Evolutionary conservation across 129 eudicot genomes (phyloP).

Genomic region (Artemisia argyi): DNA sequence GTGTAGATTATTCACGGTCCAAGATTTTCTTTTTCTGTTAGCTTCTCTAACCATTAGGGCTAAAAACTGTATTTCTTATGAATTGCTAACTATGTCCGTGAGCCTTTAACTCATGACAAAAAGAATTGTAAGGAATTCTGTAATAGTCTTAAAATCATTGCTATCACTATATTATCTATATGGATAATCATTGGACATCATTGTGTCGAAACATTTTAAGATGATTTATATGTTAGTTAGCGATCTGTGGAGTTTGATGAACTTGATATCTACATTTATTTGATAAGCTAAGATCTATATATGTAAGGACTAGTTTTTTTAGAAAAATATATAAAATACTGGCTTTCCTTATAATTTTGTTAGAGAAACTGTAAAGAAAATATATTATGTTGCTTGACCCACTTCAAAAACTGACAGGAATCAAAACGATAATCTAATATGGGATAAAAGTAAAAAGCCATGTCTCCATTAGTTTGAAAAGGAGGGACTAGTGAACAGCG

Average conservation of each 20-base stretch:
- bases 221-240: too few relatives aligned
- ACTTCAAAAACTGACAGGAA: neutral
- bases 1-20: neutral
- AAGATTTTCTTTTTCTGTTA: neutral
- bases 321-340: neutral
- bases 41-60: neutral
- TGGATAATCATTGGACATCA: neutral
- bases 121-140: neutral
- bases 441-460: too few relatives aligned
- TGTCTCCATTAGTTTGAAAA: too few relatives aligned
- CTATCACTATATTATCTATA: neutral
- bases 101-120: neutral
- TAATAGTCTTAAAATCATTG: conserved; percentile 5
- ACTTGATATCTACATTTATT: too few relatives aligned
- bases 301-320: neutral
- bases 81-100: neutral
- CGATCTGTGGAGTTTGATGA: too few relatives aligned
- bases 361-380: neutral
- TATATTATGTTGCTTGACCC: neutral
- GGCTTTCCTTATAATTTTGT: neutral
- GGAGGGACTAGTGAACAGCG: too few relatives aligned
- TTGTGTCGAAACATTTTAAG: neutral
- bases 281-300: too few relatives aligned
- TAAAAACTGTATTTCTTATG: neutral
- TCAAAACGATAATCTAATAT: neutral